Evolutionary conservation across 345 rosid genomes (phyloP), one percentile per base, ranked within the genome.

Genomic region (Lenwebbia sp.): DNA sequence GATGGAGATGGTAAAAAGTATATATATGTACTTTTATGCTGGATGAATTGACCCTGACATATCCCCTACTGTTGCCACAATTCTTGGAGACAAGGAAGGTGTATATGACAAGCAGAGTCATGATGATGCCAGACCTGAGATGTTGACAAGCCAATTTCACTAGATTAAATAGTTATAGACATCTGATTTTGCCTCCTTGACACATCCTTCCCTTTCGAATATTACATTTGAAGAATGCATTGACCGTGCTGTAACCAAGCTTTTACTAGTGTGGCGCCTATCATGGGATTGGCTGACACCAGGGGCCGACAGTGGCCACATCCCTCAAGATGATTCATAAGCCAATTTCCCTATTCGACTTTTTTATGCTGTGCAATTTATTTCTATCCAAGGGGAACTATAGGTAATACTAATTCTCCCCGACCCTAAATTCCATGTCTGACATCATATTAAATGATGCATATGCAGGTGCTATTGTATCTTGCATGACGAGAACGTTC

Each of bases 391-490:
- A 10, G 51, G 51, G 51, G 13, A 49, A 47, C 50, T 47, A 47
- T 8, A 11, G 51, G 51, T 49, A 49, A 10, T 49, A 49, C 51
- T 49, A 49, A 10, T 49, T 49, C 51, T 49, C 51, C 4, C 13
- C 51, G 51, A 49, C 13, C 51, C 47, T 70, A 70, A 33, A 33
- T 70, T 70, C 78, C 22, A 33, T 3, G 47, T 70, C 40, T 33
- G 25, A 33, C 47, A 65, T 33, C 78, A 19, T 33, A 65, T 17
- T 41, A 65, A 65, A 30, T 65, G 57, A 28, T 55, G 78, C 12
- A 33, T 52, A 50, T 88, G 84, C 93, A 96, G 98, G 98, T 96
- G 99, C 89, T 97, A 94, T 87, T 97, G 99, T 87, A 89, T 96
- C 62, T 89, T 96, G 87, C 96, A 96, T 86, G 96, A 97, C 7